Conservation (phyloP, 176 grass and related monocot genomes). For the Zea luxurians region DNA sequence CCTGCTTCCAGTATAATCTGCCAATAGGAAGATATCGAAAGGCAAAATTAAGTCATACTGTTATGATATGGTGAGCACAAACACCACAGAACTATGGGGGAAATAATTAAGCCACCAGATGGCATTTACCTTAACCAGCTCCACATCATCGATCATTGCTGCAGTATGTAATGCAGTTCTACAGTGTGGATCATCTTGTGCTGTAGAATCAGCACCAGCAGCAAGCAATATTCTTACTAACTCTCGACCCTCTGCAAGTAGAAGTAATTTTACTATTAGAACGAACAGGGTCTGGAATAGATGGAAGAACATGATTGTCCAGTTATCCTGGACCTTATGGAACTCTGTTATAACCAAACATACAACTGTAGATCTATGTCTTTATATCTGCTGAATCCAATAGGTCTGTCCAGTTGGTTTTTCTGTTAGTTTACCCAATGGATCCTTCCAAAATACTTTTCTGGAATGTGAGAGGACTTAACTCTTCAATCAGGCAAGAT, state of each 20-base stretch:
- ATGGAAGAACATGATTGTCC: slow-evolving; percentile 23
- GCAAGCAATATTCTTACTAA: slow-evolving; percentile 86
- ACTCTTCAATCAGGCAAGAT: too few species aligned
- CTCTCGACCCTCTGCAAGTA: slow-evolving; percentile 84
- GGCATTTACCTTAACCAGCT: slow-evolving; percentile 77
- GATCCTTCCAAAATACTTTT: too few species aligned
- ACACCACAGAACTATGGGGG: background rate
- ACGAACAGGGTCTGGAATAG: slow-evolving; percentile 8
- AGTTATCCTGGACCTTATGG: slow-evolving; percentile 6
- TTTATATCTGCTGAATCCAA: slow-evolving; percentile 10
- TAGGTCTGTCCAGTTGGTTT: too few species aligned
- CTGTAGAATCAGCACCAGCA: slow-evolving; percentile 91
- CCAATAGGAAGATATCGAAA: slow-evolving; percentile 30
- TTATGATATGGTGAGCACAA: slow-evolving; percentile 20
- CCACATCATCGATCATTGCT: slow-evolving; percentile 97
- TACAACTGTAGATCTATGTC: background rate
- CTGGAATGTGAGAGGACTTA: too few species aligned
- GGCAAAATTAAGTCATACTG: slow-evolving; percentile 26
- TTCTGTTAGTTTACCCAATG: too few species aligned
- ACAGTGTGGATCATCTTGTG: slow-evolving; percentile 83
- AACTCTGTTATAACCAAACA: slow-evolving; percentile 28
- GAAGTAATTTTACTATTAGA: slow-evolving; percentile 37
- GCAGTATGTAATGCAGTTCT: slow-evolving; percentile 94
- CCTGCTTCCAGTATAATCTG: slow-evolving; percentile 97
- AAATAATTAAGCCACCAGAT: slow-evolving; percentile 24